phyloP scores from a whole-genome alignment of 2,329 filamentous ascomycete species.

The Aureobasidium pullulans region DNA sequence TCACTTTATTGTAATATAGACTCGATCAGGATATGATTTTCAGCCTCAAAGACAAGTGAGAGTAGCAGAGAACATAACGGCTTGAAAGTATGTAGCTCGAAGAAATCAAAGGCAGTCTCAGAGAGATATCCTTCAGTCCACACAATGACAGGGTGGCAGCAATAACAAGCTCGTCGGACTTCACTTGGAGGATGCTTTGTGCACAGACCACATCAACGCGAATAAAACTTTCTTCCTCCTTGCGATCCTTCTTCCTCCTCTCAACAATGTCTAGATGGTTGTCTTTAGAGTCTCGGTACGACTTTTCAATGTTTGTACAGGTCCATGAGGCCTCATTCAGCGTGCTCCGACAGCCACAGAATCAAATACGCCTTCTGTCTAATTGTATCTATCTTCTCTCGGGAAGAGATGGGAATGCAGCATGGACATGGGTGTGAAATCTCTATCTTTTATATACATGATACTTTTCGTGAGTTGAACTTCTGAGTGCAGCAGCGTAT shows the following conservation, averaged over 20 bases:
- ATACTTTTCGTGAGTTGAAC: not conserved
- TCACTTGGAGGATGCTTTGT: not conserved
- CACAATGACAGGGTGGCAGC: not conserved
- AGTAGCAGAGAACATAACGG: not conserved
- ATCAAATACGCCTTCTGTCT: slow-evolving; percentile 56
- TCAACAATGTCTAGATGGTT: slow-evolving; percentile 69
- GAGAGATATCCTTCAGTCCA: not conserved
- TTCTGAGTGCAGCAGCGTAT: not conserved
- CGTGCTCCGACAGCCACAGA: slow-evolving; percentile 99
- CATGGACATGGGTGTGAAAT: slow-evolving; percentile 37
- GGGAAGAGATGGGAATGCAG: slow-evolving; percentile 34
- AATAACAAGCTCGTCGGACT: too few relatives aligned
- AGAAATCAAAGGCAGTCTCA: too few relatives aligned
- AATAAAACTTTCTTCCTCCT: not conserved
- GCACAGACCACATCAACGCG: not conserved
- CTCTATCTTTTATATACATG: slow-evolving; percentile 19
- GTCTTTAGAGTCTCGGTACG: slow-evolving; percentile 99
- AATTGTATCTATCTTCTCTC: slow-evolving; percentile 47
- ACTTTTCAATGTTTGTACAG: slow-evolving; percentile 89
- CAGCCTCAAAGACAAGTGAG: not conserved
- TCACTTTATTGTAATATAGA: not conserved
- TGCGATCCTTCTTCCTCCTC: slow-evolving; percentile 39
- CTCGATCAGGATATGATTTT: not conserved
- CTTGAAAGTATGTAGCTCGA: too few relatives aligned
- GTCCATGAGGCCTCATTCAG: slow-evolving; percentile 65